Evolutionary conservation across 2,329 filamentous ascomycete genomes (phyloP).

Genomic region (Botrytis fabae): DNA sequence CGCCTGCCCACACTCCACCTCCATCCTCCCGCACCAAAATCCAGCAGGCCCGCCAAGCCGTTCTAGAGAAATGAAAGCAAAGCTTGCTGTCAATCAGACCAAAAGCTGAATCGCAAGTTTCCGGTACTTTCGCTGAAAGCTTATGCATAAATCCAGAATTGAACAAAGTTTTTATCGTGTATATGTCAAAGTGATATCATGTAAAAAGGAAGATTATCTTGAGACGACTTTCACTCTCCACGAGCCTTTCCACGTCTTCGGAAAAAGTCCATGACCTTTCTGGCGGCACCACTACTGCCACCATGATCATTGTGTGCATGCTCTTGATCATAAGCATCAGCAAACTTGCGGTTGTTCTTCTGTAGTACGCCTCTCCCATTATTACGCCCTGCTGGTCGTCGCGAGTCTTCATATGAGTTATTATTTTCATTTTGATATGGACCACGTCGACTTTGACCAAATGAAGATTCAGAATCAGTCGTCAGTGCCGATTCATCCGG

Average conservation of each 20-base stretch:
- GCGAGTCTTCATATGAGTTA: conserved; percentile 31
- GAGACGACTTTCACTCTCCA: conserved; percentile 24
- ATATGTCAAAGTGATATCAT: conserved; percentile 18
- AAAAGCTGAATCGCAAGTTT: conserved; percentile 22
- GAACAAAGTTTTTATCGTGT: conserved; percentile 16
- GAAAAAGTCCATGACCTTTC: conserved; percentile 98
- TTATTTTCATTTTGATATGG: conserved; percentile 31
- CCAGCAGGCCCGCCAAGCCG: conserved; percentile 22
- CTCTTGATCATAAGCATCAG: conserved; percentile 82
- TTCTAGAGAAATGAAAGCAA: conserved; percentile 18
- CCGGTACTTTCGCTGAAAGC: conserved; percentile 20
- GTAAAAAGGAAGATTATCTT: not conserved
- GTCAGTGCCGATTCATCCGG: conserved; percentile 36
- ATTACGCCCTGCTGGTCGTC: conserved; percentile 32
- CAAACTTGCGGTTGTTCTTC: conserved; percentile 84
- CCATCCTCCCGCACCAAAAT: conserved; percentile 14
- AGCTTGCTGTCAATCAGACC: conserved; percentile 21
- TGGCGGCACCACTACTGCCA: conserved; percentile 82
- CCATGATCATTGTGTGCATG: conserved; percentile 63
- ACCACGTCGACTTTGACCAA: conserved; percentile 32
- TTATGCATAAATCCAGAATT: conserved; percentile 20
- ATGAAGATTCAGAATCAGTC: conserved; percentile 39
- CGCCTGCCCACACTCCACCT: conserved; percentile 13
- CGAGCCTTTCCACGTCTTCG: conserved; percentile 75
- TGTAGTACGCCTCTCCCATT: conserved; percentile 60